Base-by-base conservation (phyloP, 306 rosid genomes). In the Styphnolobium japonicum region DNA sequence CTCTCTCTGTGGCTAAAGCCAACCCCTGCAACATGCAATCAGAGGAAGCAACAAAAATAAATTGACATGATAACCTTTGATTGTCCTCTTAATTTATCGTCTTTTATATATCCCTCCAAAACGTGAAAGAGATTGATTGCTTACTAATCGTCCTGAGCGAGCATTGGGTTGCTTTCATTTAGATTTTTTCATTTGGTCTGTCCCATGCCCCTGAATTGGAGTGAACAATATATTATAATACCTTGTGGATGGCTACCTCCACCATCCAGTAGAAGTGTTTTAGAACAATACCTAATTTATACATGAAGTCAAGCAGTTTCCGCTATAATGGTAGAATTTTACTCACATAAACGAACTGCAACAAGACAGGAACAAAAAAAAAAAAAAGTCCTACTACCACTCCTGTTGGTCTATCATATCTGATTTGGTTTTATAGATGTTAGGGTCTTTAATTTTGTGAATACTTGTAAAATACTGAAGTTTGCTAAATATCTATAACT, bases 21-120 rank as follows among this genome's bases (percentile, higher is more conserved):
- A 64, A 71, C 51, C 45, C 58, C 56, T 68, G 84, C 61, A 23
- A 57, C 75, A 60, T 78, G 71, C 56, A 40, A 79, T 80, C 77
- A 66, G 67, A 67, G 73, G 69, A 84, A 76, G 66, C 67, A 45
- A 67, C 73, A 70, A 62, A 33, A 58, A 39, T 31, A 80, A 76
- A 55, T 71, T 77, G 79, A 77, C 58, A 55, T 34, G 66, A 52
- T 48, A 57, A 77, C 74, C 71, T 49, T 42, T 66, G 12, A 31
- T 37, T 19, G 52, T 67, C 64, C 40, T 66, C 45, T 65, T 49
- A 33, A 66, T n/a, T 23, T 43, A 66, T 37, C 23, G 11, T 46
- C 39, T 74, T 40, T 34, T 49, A 7, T 37, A 22, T 7, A 56
- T 55, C 14, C 42, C 63, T 67, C 63, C 46, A 40, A 80, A 64